phyloP scores from a whole-genome alignment of 164 flowering plant species.

The Warburgia ugandensis region DNA sequence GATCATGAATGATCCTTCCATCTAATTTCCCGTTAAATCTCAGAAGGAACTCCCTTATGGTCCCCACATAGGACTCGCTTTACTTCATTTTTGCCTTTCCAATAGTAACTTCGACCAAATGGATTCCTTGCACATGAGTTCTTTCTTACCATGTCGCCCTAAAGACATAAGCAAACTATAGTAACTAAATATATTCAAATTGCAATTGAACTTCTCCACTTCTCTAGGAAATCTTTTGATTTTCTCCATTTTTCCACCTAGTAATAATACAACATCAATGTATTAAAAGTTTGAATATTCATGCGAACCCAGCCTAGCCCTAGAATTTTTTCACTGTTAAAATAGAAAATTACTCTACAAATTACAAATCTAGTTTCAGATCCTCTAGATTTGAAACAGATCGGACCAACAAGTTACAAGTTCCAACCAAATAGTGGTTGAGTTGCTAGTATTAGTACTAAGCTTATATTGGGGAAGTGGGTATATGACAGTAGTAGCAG shows the following conservation, averaged over 20 bases:
- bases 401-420: conserved; percentile 49
- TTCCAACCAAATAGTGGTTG: conserved; percentile 43
- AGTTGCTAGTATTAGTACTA: conserved; percentile 51
- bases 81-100: too few relatives aligned
- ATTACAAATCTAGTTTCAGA: conserved; percentile 32
- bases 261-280: conserved; percentile 48
- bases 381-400: conserved; percentile 34
- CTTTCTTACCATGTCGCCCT: too few relatives aligned
- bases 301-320: conserved; percentile 24
- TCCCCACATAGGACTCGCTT: too few relatives aligned
- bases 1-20: too few relatives aligned
- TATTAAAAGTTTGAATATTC: conserved; percentile 55
- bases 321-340: conserved; percentile 13
- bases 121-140: too few relatives aligned
- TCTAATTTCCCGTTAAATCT: too few relatives aligned
- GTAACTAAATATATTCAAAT: conserved; percentile 50
- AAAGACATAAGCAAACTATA: conserved; percentile 47
- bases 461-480: conserved; percentile 65
- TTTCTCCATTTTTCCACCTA: conserved; percentile 33
- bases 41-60: too few relatives aligned
- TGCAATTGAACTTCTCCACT: conserved; percentile 33
- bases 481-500: conserved; percentile 51
- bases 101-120: too few relatives aligned
- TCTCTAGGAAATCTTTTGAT: conserved; percentile 48
- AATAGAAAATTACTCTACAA: conserved; percentile 40